A percentile compares a stretch with the other conserved stretches of the same genome.
Evolutionary conservation across 2,329 filamentous ascomycete genomes (phyloP).

Genomic region (Juglanconis juglandina): DNA sequence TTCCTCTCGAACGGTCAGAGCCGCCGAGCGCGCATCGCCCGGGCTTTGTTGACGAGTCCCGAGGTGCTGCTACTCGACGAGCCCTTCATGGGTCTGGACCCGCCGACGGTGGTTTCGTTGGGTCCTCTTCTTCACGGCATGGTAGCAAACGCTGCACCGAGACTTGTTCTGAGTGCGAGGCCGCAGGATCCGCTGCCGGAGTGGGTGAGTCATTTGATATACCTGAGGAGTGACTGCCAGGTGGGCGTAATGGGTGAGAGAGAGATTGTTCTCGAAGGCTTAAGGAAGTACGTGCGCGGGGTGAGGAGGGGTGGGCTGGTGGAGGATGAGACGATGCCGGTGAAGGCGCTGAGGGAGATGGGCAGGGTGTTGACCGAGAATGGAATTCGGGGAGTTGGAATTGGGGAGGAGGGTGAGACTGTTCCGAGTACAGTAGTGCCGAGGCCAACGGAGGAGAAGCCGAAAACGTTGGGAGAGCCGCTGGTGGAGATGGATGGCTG

Average conservation of each 20-base stretch:
- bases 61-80: slow-evolving; percentile 86
- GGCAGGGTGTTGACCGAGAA: slow-evolving; percentile 42
- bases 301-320: slow-evolving; percentile 40
- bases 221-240: slow-evolving; percentile 65
- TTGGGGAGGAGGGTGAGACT: slow-evolving; percentile 30
- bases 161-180: slow-evolving; percentile 72
- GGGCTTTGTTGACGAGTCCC: slow-evolving; percentile 73
- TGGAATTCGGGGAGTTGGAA: slow-evolving; percentile 35
- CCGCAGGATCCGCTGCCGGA: slow-evolving; percentile 84
- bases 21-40: slow-evolving; percentile 79
- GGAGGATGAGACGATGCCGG: slow-evolving; percentile 47
- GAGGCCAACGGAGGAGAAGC: background rate
- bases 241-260: slow-evolving; percentile 65
- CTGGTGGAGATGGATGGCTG: slow-evolving; percentile 87
- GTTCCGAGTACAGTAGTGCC: slow-evolving; percentile 3
- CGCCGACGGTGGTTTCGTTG: slow-evolving; percentile 69
- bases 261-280: slow-evolving; percentile 53
- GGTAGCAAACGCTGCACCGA: slow-evolving; percentile 63
- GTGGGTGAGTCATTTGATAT: slow-evolving; percentile 84
- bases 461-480: slow-evolving; percentile 53
- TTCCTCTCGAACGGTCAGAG: slow-evolving; percentile 95
- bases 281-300: slow-evolving; percentile 46
- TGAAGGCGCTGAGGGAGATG: slow-evolving; percentile 48
- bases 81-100: slow-evolving; percentile 94
- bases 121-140: slow-evolving; percentile 68